Evolutionary conservation across 1,139 yeast genomes (phyloP), one percentile per base, ranked within the genome.

Genomic region (Blastobotrys aristatus): DNA sequence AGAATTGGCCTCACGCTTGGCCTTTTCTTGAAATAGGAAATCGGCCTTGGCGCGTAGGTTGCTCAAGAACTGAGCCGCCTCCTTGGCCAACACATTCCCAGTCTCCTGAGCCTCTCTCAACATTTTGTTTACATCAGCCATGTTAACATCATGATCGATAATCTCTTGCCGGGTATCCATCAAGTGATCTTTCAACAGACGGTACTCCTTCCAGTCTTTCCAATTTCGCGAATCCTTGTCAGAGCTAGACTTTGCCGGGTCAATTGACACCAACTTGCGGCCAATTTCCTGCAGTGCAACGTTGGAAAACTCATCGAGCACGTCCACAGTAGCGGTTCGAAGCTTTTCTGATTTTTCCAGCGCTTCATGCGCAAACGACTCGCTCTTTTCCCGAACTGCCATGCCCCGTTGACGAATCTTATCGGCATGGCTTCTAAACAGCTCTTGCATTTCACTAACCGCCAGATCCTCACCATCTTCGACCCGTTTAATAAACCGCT

Each of bases 21-120:
- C 44, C 7, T 40, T 37, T 51, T 72, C 69, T 67, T 88, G 96
- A 64, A 85, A 84, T 16, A 84, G 83, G 39, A 85, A 68, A 60
- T 89, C 90, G 17, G 95, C 95, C 63, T 82, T 78, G 13, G 95
- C 90, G 59, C 96, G 75, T 50, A 84, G 72, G 45, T 86, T 76
- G 50, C 81, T 79, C 56, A 87, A 69, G 61, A 80, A 84, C 53
- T 82, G 83, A 27, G 82, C 84, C 49, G 84, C 79, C 61, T 89
- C 96, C 51, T 79, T 75, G 30, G 79, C 68, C 49, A 88, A 64
- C 34, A 80, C 70, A 45, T 75, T 72, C 43, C 86, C 69, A 50
- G 87, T 85, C 54, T 72, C 70, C 56, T 80, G 82, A 18, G 84
- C 73, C 50, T 79, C 82, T 22, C 68, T 67, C 49, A 85, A 64